Evolutionary conservation across 352 stramenopile genomes (phyloP), one percentile per base, ranked within the genome.

Genomic region (Pythium apleroticum): DNA sequence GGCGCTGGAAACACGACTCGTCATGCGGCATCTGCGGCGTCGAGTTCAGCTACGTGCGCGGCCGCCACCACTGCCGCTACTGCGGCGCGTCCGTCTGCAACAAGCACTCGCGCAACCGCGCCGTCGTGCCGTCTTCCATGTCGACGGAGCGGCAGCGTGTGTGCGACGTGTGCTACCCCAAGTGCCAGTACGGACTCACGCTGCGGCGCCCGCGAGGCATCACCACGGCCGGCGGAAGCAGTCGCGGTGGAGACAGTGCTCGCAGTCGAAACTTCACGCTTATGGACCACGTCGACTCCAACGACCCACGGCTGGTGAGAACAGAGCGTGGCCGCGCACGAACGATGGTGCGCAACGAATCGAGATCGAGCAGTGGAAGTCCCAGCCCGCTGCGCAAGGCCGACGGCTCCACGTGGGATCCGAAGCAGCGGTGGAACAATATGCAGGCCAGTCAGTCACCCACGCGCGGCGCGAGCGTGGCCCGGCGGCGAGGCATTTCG

Each of bases 41-140:
- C 28, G 57, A 73, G 22, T 95, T 95, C 65, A 77, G 65, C 62
- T 74, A 82, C 60, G 57, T 95, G 53, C 80, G 81, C 50, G 65
- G 65, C n/a, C 82, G 86, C 30, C 86, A 95, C 65, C 86, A 95
- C 69, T 95, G 86, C 66, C 82, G 86, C 35, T 71, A 85, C 63
- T 95, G 86, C 55, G 86, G 86, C 52, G 56, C 74, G 27, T 95
- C 84, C 9, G 85, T 95, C 20, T 95, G 86, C 66, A 71, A 75
- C 39, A 86, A 80, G 39, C 86, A 95, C 74, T 91, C 82, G 63
- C 67, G 68, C 48, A 80, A 88, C 73, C 81, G 80, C 66, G 80
- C 82, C 15, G 62, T 89, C 24, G 75, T 95, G 57, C 80, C 81
- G 37, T 77, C 77, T 24, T 90, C 81, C 60, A 77, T 90, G 31